Evolutionary conservation across 2,329 filamentous ascomycete species (phyloP), one percentile per base, ranked within the genome.

Genomic region (Trematosphaeria pertusa): DNA sequence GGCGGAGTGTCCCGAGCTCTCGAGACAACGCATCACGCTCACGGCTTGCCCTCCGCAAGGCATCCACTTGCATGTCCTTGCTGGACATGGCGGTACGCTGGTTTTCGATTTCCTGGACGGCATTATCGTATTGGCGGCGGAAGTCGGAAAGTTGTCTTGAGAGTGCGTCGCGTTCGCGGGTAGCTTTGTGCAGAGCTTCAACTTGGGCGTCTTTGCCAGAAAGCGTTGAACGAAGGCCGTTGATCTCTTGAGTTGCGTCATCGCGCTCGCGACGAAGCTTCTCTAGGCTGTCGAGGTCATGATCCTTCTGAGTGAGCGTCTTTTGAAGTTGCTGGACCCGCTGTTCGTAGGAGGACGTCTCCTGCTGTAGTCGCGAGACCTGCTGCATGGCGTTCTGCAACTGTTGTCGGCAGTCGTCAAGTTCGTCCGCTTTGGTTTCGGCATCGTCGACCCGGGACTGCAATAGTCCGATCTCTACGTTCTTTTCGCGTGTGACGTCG

Each of bases 401-500:
- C 28, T 72, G 69, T 41, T 54, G 59, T 26, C 66, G 66, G 51
- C 58, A 67, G 26, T 69, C 64, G 18, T 74, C 70, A 2, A 72
- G 54, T 45, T 73, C 64, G 37, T 71, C 69, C 12, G 62, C 62
- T 28, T 63, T 62, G 14, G 62, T 55, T 46, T 72, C 68, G 4
- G 69, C 64, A 14, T 62, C 56, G 46, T 71, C 67, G 6, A 74
- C 60, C 21, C 69, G 58, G 1, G 67, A 61, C 35, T 69, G 69
- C 1, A 74, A 58, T 12, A 64, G 52, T 41, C 72, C 63, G 12
- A 74, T 59, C 33, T 74, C 70, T n/a, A 66, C 59, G 15, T 70
- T 63, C 47, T 73, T 73, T 44, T 72, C 68, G 21, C 68, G 63
- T 8, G 66, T 65, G 14, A 72, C 54, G 31, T 70, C 64, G 11